These are phyloP conservation scores for Candida tibetensis DNA, from an alignment of 805 yeast species.

Conservation along the genomic window DNA sequence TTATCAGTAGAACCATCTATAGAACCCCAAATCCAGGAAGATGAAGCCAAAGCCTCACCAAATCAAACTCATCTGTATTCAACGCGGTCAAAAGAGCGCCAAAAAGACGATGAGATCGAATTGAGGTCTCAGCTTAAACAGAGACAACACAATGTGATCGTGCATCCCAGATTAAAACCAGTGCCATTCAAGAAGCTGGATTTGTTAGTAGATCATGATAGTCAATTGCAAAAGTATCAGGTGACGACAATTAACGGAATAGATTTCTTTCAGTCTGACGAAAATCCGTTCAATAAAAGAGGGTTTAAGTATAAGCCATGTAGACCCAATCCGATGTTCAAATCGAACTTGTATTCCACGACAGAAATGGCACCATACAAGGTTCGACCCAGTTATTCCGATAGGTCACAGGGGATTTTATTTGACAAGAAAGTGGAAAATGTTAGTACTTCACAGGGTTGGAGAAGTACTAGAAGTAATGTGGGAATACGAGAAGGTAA, in stretches of 20 bases:
- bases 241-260: conserved; percentile 14
- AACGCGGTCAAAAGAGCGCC: conserved; percentile 25
- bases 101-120: conserved; percentile 15
- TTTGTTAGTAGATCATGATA: conserved; percentile 5
- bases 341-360: conserved; percentile 59
- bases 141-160: conserved; percentile 26
- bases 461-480: conserved; percentile 76
- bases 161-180: conserved; percentile 37
- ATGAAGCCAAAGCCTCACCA: conserved; percentile 1
- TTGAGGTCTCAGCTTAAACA: conserved; percentile 23
- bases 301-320: conserved; percentile 83
- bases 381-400: conserved; percentile 61
- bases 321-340: conserved; percentile 61
- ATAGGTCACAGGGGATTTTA: conserved; percentile 58
- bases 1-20: conserved; percentile 9
- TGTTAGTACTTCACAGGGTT: conserved; percentile 67
- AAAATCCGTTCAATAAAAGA: conserved; percentile 72
- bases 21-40: conserved; percentile 18
- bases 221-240: conserved; percentile 12
- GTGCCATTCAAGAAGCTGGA: conserved; percentile 24
- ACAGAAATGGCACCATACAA: conserved; percentile 70
- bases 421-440: conserved; percentile 27
- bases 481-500: conserved; percentile 74
- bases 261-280: conserved; percentile 55
- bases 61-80: conserved; percentile 18